Percentiles rank a stretch among this genome's conserved stretches.
These are phyloP conservation scores for Trichoderma endophyticum DNA, from an alignment of 2,329 filamentous ascomycete species.

Conservation along the genomic window DNA sequence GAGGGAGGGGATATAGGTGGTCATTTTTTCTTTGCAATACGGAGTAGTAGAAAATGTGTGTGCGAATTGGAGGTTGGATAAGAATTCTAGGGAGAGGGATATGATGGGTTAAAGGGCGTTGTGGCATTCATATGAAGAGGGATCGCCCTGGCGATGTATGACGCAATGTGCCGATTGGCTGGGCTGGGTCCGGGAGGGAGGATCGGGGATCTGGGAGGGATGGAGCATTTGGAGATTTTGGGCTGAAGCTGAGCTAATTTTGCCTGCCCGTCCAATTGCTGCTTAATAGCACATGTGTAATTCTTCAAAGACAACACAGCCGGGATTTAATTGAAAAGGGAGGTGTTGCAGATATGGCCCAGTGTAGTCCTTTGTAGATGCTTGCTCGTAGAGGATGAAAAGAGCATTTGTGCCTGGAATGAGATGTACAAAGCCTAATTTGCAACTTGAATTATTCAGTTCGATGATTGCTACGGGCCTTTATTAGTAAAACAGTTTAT, in stretches of 20 bases:
- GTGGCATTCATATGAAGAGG: not conserved
- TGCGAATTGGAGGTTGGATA: not conserved
- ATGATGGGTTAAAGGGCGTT: not conserved
- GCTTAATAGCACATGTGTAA: not conserved
- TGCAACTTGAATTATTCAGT: too few species aligned
- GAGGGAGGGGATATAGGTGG: conserved; percentile 72
- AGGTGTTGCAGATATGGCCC: not conserved
- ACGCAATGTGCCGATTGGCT: conserved; percentile 12
- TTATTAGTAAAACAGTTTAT: not conserved
- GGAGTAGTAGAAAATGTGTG: not conserved
- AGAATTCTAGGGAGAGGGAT: not conserved
- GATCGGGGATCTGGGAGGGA: not conserved
- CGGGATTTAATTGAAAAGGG: not conserved
- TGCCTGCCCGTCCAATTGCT: not conserved
- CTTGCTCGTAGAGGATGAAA: too few species aligned
- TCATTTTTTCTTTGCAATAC: conserved; percentile 52
- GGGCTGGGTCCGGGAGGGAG: not conserved
- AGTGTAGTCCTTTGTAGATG: not conserved
- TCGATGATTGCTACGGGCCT: too few species aligned
- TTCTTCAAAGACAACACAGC: not conserved
- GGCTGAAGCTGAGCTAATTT: not conserved
- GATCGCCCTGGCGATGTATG: not conserved
- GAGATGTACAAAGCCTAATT: too few species aligned
- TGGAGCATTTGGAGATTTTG: not conserved
- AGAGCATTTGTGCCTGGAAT: too few species aligned